Conservation (phyloP, 768 basidiomycete species). For the Russula emetica region DNA sequence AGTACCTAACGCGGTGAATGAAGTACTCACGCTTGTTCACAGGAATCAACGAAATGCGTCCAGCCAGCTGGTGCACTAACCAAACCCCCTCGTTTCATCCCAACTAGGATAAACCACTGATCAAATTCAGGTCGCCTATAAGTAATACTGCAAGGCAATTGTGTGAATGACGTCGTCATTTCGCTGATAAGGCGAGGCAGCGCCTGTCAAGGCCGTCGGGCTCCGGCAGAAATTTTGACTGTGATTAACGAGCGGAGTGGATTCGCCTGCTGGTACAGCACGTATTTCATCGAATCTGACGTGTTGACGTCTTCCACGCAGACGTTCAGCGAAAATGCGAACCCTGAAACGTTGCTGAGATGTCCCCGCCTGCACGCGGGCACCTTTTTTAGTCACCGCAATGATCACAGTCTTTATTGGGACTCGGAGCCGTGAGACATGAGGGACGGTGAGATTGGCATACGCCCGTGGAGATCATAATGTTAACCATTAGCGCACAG, state of each 20-base stretch:
- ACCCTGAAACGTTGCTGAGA: conserved; percentile 11
- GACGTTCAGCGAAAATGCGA: background rate
- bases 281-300: background rate
- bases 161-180: background rate
- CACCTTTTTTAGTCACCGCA: background rate
- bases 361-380: background rate
- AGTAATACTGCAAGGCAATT: too few relatives aligned
- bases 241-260: background rate
- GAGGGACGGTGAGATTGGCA: background rate
- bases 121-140: background rate
- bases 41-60: conserved; percentile 2
- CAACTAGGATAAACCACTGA: background rate
- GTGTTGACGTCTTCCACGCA: conserved; percentile 6
- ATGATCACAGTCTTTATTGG: background rate
- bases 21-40: background rate
- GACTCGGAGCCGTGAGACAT: background rate
- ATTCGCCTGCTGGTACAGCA: background rate
- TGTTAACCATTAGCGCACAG: too few relatives aligned
- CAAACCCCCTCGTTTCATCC: background rate
- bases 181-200: conserved; percentile 1
- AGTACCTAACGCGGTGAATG: background rate
- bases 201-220: background rate
- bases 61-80: background rate
- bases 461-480: background rate
- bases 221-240: background rate